A percentile compares a stretch with the other conserved stretches of the same genome.
phyloP scores from a whole-genome alignment of 257 asterid genomes.

The Solanum dulcamara region DNA sequence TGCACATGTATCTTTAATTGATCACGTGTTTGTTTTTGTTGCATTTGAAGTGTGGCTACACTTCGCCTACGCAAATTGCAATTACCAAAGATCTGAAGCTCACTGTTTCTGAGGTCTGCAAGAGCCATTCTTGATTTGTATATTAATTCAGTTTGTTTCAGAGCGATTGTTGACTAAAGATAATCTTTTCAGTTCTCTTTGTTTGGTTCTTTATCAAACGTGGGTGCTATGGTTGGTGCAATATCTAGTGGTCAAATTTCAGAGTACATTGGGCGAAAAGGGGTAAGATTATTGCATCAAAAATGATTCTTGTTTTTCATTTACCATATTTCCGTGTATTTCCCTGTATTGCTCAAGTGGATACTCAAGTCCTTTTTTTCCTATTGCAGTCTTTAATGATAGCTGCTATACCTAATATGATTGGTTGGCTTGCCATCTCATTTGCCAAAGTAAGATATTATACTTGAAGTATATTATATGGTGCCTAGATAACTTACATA shows the following conservation, averaged over 20 bases:
- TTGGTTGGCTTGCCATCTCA: conserved; percentile 87
- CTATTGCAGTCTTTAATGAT: conserved; percentile 65
- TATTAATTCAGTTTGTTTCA: background rate
- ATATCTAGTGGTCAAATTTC: conserved; percentile 95
- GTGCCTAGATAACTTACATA: background rate
- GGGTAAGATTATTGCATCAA: conserved; percentile 30
- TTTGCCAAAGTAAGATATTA: conserved; percentile 55
- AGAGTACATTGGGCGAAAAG: conserved; percentile 91
- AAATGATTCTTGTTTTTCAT: background rate
- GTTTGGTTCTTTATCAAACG: conserved; percentile 85
- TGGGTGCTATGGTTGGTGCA: conserved; percentile 99
- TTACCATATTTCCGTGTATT: background rate
- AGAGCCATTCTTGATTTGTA: background rate
- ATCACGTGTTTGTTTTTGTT: conserved; percentile 10
- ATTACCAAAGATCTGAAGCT: conserved; percentile 56
- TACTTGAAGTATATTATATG: background rate
- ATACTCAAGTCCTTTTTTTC: background rate
- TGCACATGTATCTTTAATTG: background rate
- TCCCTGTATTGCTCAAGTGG: background rate
- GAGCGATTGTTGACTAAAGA: background rate
- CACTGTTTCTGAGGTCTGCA: conserved; percentile 61
- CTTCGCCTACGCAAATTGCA: conserved; percentile 80
- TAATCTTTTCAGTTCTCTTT: conserved; percentile 54
- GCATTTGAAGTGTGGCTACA: conserved; percentile 62
- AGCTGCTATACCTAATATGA: conserved; percentile 84